Evolutionary conservation across 179 eudicot species (phyloP).

Genomic region (Dionaea muscipula): DNA sequence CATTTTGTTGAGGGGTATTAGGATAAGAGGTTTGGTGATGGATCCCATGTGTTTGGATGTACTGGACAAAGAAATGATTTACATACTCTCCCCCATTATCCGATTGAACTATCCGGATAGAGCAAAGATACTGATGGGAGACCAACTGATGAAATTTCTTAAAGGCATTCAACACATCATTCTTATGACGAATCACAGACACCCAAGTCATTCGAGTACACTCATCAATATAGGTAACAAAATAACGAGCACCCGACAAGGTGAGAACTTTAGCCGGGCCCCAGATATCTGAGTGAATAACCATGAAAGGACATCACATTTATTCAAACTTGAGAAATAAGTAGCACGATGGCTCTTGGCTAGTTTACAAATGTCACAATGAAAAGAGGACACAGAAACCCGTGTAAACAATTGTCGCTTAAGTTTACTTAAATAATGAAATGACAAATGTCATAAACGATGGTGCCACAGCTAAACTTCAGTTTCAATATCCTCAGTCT

Average conservation of each 20-base stretch:
- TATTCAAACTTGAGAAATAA: background rate
- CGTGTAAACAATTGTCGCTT: no score
- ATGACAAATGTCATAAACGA: no score
- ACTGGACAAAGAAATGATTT: background rate
- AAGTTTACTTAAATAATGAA: no score
- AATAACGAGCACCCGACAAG: background rate
- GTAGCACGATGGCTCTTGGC: no score
- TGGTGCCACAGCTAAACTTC: no score
- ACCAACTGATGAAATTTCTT: background rate
- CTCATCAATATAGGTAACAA: background rate
- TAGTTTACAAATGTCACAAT: no score
- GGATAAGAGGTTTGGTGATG: background rate
- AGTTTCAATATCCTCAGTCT: no score
- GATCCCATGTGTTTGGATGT: background rate
- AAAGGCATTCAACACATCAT: background rate
- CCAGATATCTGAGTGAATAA: slow-evolving; percentile 4
- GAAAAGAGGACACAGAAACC: no score
- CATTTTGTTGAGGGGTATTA: slow-evolving; percentile 5
- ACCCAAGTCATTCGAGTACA: slow-evolving; percentile 3
- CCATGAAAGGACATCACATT: background rate
- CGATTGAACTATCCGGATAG: background rate
- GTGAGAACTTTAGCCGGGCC: background rate
- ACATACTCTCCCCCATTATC: background rate
- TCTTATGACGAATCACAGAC: background rate
- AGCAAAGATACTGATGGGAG: background rate